Evolutionary conservation across 164 flowering plant genomes (phyloP).

Genomic region (Umbilicus rupestris): DNA sequence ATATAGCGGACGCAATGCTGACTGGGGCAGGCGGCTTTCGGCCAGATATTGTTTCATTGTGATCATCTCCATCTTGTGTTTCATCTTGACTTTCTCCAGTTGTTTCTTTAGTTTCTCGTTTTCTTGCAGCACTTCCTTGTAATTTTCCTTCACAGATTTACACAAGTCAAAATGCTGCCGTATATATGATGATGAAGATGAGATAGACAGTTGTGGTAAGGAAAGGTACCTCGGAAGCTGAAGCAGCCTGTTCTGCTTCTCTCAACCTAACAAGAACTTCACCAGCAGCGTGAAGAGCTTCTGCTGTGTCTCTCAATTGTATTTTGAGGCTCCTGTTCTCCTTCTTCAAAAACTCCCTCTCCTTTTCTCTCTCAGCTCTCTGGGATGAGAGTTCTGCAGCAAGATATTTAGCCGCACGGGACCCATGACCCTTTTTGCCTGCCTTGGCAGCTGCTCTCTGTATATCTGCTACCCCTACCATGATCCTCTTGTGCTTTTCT

Average conservation of each 20-base stretch:
- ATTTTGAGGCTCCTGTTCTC: slow-evolving; percentile 67
- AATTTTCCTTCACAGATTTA: slow-evolving; percentile 42
- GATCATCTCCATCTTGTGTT: slow-evolving; percentile 88
- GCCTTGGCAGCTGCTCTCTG: slow-evolving; percentile 83
- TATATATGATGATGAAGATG: neutral
- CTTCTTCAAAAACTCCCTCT: slow-evolving; percentile 63
- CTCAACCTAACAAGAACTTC: slow-evolving; percentile 82
- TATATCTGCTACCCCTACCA: slow-evolving; percentile 81
- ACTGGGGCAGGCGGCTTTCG: slow-evolving; percentile 77
- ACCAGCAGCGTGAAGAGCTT: slow-evolving; percentile 98
- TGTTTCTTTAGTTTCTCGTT: slow-evolving; percentile 73
- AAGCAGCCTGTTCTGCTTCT: slow-evolving; percentile 78
- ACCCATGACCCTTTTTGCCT: slow-evolving; percentile 55
- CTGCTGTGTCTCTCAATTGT: slow-evolving; percentile 94
- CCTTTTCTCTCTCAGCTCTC: slow-evolving; percentile 73
- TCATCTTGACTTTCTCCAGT: slow-evolving; percentile 75
- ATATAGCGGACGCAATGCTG: slow-evolving; percentile 58
- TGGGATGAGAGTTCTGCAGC: slow-evolving; percentile 80
- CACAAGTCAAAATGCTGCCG: neutral
- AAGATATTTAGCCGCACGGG: slow-evolving; percentile 63
- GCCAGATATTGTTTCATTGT: slow-evolving; percentile 91
- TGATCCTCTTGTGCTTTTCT: slow-evolving; percentile 52
- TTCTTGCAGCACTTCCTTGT: slow-evolving; percentile 41
- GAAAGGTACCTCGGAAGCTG: slow-evolving; percentile 57
- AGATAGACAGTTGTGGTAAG: neutral